Evolutionary conservation across 2,329 filamentous ascomycete species (phyloP).

Genomic region (Grosmannia serpens): DNA sequence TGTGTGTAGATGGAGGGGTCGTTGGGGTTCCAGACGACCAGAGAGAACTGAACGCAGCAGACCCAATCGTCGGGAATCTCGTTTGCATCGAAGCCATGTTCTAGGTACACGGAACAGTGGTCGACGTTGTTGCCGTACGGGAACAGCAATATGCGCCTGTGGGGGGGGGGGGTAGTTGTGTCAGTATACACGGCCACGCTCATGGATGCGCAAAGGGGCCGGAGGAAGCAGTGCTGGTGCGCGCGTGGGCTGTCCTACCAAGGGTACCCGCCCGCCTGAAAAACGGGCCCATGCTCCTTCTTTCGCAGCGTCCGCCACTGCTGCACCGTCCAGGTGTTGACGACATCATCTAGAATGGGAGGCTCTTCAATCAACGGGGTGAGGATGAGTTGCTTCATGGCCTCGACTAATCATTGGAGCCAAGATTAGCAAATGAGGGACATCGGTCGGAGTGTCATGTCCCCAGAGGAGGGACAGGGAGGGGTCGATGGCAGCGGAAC

Average conservation of each 20-base stretch:
- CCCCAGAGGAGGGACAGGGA: background rate
- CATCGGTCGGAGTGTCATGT: constrained; percentile 9
- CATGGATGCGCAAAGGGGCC: background rate
- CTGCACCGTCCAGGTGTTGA: constrained; percentile 79
- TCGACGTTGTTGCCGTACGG: constrained; percentile 92
- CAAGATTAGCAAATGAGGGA: constrained; percentile 15
- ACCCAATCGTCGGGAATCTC: constrained; percentile 86
- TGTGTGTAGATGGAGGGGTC: constrained; percentile 79
- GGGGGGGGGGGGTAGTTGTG: background rate
- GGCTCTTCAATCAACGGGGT: constrained; percentile 63
- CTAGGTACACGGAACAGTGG: constrained; percentile 87
- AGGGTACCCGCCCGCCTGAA: constrained; percentile 75
- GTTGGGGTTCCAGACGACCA: constrained; percentile 89
- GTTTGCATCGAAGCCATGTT: constrained; percentile 73
- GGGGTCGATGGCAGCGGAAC: constrained; percentile 15
- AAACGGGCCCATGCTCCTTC: constrained; percentile 79
- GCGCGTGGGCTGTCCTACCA: constrained; percentile 47
- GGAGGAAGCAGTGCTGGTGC: no score
- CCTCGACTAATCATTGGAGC: constrained; percentile 50
- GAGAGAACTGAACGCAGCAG: constrained; percentile 87
- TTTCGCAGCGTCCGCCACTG: constrained; percentile 67
- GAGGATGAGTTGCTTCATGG: constrained; percentile 73
- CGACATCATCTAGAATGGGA: constrained; percentile 62
- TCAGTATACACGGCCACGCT: background rate
- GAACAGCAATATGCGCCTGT: constrained; percentile 87